Evolutionary conservation across 2,329 filamentous ascomycete genomes (phyloP), one percentile per base, ranked within the genome.

Genomic region (Botryosphaeria dothidea): DNA sequence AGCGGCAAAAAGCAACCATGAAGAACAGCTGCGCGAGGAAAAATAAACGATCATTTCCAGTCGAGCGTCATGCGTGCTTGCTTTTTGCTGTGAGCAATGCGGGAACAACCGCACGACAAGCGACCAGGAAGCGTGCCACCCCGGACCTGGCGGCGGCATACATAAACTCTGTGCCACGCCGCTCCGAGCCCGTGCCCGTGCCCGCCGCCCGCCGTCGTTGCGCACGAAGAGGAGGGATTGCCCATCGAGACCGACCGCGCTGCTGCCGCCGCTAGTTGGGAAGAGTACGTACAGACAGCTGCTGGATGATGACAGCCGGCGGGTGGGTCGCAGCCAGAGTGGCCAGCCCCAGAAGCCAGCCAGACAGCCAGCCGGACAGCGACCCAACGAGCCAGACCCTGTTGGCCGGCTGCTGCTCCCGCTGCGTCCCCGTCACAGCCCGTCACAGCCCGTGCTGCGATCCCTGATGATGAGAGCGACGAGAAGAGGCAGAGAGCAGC

Each of bases 221-320:
- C 13, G 31, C 31, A 34, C 31, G 31, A 6, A 34, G 31, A 6
- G 31, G 7, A 34, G 7, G 31, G 7, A 34, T 34, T 34, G 31
- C 7, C 31, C 7, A 34, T 6, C 13, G 7, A 56, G 19, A 11
- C 29, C 29, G 29, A n/a, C 49, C 49, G 49, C 48, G 48, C 48
- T 23, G 51, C 51, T 56, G 52, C 52, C 52, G 52, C 52, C 34
- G 52, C 52, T 36, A 38, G 31, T 23, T 3, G 23, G 6, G n/a
- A 25, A 25, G 45, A 25, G 48, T n/a, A 15, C 27, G 48, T 31
- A 31, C 27, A 52, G 48, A 15, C 38, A 5, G 45, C 23, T 38
- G 52, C 21, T 58, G 54, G 54, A 58, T 58, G 54, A 58, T 58
- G 54, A 58, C 54, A 58, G 27, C 54, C 54, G 54, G 34, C 21